These are phyloP conservation scores for Sordariomycetes sp. DNA, from an alignment of 2,329 filamentous ascomycete species.

Conservation along the genomic window DNA sequence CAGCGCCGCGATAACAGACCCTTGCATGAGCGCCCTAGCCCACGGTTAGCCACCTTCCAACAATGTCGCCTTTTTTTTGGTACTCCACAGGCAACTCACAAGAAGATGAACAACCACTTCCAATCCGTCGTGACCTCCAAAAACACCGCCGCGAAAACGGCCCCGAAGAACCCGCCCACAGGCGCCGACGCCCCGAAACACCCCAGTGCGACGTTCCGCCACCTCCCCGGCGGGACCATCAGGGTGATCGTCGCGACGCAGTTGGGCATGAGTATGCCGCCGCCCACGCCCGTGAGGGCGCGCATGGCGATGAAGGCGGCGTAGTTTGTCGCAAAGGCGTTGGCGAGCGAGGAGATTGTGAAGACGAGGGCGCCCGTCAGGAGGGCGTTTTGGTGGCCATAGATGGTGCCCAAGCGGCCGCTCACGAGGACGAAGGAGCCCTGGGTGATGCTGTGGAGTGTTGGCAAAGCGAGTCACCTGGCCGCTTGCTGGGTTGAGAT, in stretches of 20 bases:
- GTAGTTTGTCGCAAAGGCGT: conserved; percentile 12
- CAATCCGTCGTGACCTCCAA: conserved; percentile 23
- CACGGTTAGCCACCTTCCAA: background rate
- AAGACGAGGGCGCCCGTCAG: conserved; percentile 41
- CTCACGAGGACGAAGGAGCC: conserved; percentile 45
- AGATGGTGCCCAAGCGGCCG: conserved; percentile 42
- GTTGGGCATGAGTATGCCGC: conserved; percentile 50
- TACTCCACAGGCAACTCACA: too few species aligned
- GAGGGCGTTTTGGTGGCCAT: conserved; percentile 42
- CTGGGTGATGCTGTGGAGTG: conserved; percentile 27
- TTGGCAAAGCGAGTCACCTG: too few species aligned
- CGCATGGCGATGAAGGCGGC: conserved; percentile 23
- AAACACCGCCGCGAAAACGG: conserved; percentile 24
- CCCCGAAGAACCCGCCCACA: conserved; percentile 27
- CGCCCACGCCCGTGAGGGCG: conserved; percentile 46
- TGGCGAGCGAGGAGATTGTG: conserved; percentile 27
- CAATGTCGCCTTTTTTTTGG: background rate
- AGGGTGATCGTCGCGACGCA: conserved; percentile 47
- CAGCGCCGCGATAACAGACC: background rate
- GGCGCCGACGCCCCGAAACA: conserved; percentile 33
- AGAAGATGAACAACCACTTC: conserved; percentile 25
- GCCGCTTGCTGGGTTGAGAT: background rate
- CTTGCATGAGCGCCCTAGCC: background rate
- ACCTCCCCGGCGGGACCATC: conserved; percentile 39
- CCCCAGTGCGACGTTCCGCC: conserved; percentile 47